Conservation (phyloP, 225 moss, liverwort and hornwort genomes). For the Anthoceros angustus region DNA sequence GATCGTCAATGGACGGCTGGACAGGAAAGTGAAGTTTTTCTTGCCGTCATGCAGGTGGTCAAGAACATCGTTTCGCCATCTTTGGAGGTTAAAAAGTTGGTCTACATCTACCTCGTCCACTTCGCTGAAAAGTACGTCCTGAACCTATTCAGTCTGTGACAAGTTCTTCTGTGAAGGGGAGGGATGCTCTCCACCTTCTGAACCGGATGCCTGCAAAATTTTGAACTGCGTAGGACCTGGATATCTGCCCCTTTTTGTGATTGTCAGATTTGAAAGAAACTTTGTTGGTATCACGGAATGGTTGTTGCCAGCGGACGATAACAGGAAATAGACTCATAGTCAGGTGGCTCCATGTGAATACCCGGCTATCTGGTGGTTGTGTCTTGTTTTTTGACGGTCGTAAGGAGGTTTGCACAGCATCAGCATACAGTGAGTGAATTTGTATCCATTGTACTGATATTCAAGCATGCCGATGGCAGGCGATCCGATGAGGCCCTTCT, state of each 20-base stretch:
- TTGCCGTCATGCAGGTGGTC: slow-evolving; percentile 49
- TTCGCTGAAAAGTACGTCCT: slow-evolving; percentile 89
- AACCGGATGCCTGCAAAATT: too few relatives aligned
- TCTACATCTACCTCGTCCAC: slow-evolving; percentile 98
- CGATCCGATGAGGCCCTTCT: slow-evolving; percentile 97
- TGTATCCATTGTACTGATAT: background rate
- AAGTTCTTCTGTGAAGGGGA: too few relatives aligned
- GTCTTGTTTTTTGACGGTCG: background rate
- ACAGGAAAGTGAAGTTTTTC: too few relatives aligned
- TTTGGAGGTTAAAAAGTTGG: slow-evolving; percentile 97
- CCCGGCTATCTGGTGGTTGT: background rate
- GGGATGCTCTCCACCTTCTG: background rate
- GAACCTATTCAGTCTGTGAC: too few relatives aligned
- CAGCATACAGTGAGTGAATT: slow-evolving; percentile 6
- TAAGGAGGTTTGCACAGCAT: slow-evolving; percentile 1
- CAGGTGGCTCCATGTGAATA: too few relatives aligned
- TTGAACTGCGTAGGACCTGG: too few relatives aligned
- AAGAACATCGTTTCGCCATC: slow-evolving; percentile 91
- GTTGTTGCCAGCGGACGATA: too few relatives aligned
- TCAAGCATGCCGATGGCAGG: slow-evolving; percentile 24
- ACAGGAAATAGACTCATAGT: too few relatives aligned
- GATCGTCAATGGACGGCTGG: slow-evolving; percentile 5
- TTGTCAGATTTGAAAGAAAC: too few relatives aligned
- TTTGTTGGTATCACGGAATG: too few relatives aligned
- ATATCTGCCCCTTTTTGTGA: too few relatives aligned